phyloP scores from a whole-genome alignment of 2,329 filamentous ascomycete species.

The Ascochyta koolunga region DNA sequence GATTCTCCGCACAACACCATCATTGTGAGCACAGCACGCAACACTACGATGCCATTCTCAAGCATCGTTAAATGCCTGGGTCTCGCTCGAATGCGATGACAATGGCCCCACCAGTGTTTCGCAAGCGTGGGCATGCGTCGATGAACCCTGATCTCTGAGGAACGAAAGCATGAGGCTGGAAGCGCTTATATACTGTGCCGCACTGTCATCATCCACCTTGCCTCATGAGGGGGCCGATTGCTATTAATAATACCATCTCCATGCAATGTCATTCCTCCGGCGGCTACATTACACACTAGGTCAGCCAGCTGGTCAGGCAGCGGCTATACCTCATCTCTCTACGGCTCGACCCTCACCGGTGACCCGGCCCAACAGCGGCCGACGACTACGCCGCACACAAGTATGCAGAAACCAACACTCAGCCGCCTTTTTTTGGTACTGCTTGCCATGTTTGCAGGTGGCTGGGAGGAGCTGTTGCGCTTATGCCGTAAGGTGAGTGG shows the following conservation, averaged over 20 bases:
- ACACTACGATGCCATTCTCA: neutral
- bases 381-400: constrained; percentile 29
- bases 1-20: neutral
- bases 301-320: constrained; percentile 29
- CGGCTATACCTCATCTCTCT: constrained; percentile 35
- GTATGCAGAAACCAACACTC: constrained; percentile 28
- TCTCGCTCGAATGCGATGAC: neutral
- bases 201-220: constrained; percentile 28
- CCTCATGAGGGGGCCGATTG: constrained; percentile 31
- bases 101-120: neutral
- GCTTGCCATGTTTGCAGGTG: constrained; percentile 20
- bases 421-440: constrained; percentile 37
- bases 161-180: constrained; percentile 24
- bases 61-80: too few relatives aligned
- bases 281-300: constrained; percentile 31
- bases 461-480: constrained; percentile 28
- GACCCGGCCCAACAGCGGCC: constrained; percentile 27
- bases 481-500: constrained; percentile 34
- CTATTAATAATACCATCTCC: constrained; percentile 35
- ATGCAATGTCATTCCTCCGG: constrained; percentile 29
- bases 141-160: neutral
- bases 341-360: constrained; percentile 30
- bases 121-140: neutral
- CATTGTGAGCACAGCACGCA: neutral
- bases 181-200: constrained; percentile 35